phyloP scores from a whole-genome alignment of 208 protist species.

The Lotmaria passim region DNA sequence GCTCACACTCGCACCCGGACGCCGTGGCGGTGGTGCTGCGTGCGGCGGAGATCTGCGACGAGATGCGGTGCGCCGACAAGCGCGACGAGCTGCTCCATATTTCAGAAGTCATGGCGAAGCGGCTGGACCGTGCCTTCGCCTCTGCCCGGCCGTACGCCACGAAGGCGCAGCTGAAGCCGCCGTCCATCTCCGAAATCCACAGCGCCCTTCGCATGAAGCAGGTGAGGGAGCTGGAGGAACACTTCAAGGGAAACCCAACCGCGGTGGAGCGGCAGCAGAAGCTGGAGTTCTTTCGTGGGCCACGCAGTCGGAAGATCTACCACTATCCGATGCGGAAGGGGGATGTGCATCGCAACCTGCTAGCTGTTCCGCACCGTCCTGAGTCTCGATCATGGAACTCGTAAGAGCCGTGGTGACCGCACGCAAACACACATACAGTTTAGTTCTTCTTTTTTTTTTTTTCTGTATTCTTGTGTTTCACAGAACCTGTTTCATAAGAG shows the following conservation, averaged over 20 bases:
- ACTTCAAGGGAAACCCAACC: slow-evolving; percentile 58
- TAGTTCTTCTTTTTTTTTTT: background rate
- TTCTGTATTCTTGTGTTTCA: background rate
- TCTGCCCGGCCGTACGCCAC: slow-evolving; percentile 68
- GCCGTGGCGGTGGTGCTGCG: slow-evolving; percentile 81
- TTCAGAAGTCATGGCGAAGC: slow-evolving; percentile 63
- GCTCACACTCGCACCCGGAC: slow-evolving; percentile 85
- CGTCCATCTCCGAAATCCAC: slow-evolving; percentile 46
- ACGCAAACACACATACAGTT: no score
- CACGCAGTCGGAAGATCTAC: slow-evolving; percentile 57
- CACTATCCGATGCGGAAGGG: slow-evolving; percentile 45
- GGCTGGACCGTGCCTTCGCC: slow-evolving; percentile 78
- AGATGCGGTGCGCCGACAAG: slow-evolving; percentile 86
- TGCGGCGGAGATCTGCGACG: slow-evolving; percentile 85
- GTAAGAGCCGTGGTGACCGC: background rate
- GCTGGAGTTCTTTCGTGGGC: slow-evolving; percentile 51
- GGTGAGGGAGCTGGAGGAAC: slow-evolving; percentile 47
- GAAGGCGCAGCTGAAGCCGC: slow-evolving; percentile 40
- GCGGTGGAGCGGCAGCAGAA: slow-evolving; percentile 44
- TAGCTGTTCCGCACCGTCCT: slow-evolving; percentile 29
- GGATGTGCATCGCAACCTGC: slow-evolving; percentile 32
- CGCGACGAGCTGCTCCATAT: slow-evolving; percentile 86
- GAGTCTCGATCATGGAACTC: slow-evolving; percentile 27
- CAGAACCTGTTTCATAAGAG: background rate
- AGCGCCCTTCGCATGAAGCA: slow-evolving; percentile 33